Evolutionary conservation across 2,329 filamentous ascomycete species (phyloP).

Genomic region (Cladophialophora chaetospira): DNA sequence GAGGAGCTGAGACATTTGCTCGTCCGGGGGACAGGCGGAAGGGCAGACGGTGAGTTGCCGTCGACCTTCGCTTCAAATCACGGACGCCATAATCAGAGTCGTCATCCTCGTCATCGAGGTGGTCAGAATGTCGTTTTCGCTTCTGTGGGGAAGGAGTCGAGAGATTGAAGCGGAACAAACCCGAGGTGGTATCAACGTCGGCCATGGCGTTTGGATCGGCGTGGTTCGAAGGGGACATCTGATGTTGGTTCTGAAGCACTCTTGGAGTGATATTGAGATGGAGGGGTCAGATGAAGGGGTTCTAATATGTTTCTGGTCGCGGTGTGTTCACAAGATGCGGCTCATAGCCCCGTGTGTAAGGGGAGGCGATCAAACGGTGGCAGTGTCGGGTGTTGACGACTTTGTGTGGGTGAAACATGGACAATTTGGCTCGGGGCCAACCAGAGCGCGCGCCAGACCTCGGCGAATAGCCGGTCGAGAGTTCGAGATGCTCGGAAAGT

Average conservation of each 20-base stretch:
- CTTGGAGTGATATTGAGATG: background rate
- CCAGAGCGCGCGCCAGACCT: conserved; percentile 20
- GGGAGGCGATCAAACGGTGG: conserved; percentile 31
- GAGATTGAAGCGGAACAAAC: conserved; percentile 16
- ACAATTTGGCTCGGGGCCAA: conserved; percentile 28
- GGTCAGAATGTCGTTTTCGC: conserved; percentile 20
- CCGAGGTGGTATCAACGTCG: conserved; percentile 16
- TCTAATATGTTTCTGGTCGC: conserved; percentile 27
- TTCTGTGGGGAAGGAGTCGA: conserved; percentile 15
- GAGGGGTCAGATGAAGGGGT: conserved; percentile 14
- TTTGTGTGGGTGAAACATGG: conserved; percentile 27
- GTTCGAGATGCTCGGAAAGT: conserved; percentile 18
- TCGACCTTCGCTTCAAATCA: conserved; percentile 20
- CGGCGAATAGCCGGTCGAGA: conserved; percentile 18
- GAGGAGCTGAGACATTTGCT: conserved; percentile 21
- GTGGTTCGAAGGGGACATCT: conserved; percentile 15
- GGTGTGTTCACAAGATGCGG: conserved; percentile 1
- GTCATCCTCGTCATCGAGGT: conserved; percentile 11
- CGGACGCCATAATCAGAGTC: conserved; percentile 9
- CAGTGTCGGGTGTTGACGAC: conserved; percentile 27
- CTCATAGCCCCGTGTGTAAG: conserved; percentile 20
- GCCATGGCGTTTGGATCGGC: conserved; percentile 18
- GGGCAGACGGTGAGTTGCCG: conserved; percentile 22
- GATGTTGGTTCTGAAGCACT: background rate
- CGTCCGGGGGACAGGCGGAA: conserved; percentile 27